Evolutionary conservation across 768 basidiomycete genomes (phyloP).

Genomic region (Rhodosporidiobolus sp.): DNA sequence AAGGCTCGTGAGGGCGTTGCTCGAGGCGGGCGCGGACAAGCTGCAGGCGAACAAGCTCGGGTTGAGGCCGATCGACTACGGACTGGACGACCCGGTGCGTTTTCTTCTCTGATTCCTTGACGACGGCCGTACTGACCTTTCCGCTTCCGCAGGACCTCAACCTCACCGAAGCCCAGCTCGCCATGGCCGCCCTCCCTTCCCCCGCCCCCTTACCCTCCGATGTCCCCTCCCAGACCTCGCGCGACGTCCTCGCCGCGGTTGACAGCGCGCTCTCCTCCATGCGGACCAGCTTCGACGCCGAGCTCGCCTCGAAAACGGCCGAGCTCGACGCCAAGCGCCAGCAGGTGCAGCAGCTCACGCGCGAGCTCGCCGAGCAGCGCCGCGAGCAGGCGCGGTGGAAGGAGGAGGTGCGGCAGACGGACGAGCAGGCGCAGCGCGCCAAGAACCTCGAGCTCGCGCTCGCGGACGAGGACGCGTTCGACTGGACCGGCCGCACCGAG

Average conservation of each 20-base stretch:
- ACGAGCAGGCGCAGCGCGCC: conserved; percentile 73
- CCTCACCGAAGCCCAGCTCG: conserved; percentile 63
- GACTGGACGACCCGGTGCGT: conserved; percentile 56
- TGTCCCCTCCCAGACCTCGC: conserved; percentile 71
- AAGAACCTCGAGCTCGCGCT: conserved; percentile 80
- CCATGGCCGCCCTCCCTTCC: conserved; percentile 46
- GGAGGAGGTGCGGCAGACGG: conserved; percentile 67
- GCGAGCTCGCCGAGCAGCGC: conserved; percentile 84
- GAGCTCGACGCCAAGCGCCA: conserved; percentile 80
- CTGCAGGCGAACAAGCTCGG: conserved; percentile 87
- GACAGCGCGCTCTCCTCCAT: conserved; percentile 77
- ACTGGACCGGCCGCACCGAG: conserved; percentile 77
- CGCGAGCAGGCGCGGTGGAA: conserved; percentile 78
- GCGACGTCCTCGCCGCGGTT: conserved; percentile 83
- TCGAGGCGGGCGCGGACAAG: conserved; percentile 91
- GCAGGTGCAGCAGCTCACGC: conserved; percentile 81
- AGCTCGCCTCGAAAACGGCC: conserved; percentile 82
- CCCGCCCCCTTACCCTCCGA: not conserved
- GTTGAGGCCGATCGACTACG: conserved; percentile 87
- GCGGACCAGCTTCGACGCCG: conserved; percentile 70
- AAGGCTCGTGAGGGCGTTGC: conserved; percentile 73
- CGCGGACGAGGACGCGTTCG: conserved; percentile 72
- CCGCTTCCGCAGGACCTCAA: conserved; percentile 66
- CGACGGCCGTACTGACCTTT: conserved; percentile 40
- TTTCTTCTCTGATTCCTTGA: not conserved